These are phyloP conservation scores for Coleophoma cylindrospora DNA, from an alignment of 2,329 filamentous ascomycete species.

Conservation along the genomic window DNA sequence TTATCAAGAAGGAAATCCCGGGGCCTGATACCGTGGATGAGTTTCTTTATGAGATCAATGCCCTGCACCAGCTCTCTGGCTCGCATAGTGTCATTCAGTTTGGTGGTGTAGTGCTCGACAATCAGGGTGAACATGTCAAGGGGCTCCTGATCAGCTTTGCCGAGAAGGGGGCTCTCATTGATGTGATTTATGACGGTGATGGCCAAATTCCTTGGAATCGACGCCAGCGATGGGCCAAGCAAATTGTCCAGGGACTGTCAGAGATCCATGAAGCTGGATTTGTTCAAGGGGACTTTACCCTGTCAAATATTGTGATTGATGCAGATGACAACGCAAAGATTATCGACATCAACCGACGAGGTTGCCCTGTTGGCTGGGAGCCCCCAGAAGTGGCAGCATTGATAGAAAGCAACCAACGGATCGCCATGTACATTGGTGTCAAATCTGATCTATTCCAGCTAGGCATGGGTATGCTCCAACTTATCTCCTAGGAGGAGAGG, in stretches of 20 bases:
- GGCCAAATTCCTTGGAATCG: conserved; percentile 59
- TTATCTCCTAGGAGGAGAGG: neutral
- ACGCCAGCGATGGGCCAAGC: conserved; percentile 81
- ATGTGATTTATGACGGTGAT: conserved; percentile 79
- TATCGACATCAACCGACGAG: conserved; percentile 95
- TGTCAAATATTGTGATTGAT: conserved; percentile 96
- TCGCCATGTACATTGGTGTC: conserved; percentile 96
- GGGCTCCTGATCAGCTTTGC: conserved; percentile 88
- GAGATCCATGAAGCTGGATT: conserved; percentile 96
- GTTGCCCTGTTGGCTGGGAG: conserved; percentile 98
- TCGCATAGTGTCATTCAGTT: conserved; percentile 79
- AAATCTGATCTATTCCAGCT: conserved; percentile 96
- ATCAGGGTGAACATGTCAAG: conserved; percentile 68
- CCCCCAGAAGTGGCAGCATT: conserved; percentile 84
- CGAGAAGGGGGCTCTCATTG: conserved; percentile 80
- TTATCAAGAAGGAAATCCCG: conserved; percentile 98
- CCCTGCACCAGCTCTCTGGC: conserved; percentile 70
- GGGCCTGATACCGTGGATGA: conserved; percentile 93
- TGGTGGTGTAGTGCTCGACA: conserved; percentile 83
- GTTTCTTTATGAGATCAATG: conserved; percentile 96
- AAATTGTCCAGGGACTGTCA: conserved; percentile 83
- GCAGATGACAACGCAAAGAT: conserved; percentile 82
- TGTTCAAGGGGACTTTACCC: conserved; percentile 94
- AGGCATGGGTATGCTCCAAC: conserved; percentile 57
- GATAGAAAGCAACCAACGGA: conserved; percentile 82